Evolutionary conservation across 352 stramenopile species (phyloP), one percentile per base, ranked within the genome.

Genomic region (Globisporangium solare): DNA sequence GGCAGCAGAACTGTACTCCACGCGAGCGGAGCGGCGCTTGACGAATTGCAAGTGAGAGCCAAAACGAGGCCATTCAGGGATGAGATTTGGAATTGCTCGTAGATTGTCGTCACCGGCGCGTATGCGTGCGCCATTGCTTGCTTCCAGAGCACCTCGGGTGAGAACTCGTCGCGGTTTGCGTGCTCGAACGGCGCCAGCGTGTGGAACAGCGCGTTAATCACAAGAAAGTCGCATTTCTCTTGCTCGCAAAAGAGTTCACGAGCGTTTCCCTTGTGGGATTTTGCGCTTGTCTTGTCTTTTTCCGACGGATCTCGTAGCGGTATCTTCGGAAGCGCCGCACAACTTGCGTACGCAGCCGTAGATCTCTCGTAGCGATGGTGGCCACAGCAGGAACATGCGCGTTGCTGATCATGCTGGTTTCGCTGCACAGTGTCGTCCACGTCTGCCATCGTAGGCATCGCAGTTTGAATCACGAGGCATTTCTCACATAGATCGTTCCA

Each of bases 131-230:
- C 60, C 47, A 82, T 47, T 2, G 67, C 71, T 24, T 71, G 50
- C 21, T 68, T 69, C 75, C 78, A 86, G n/a, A 86, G 45, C 18
- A 54, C 43, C 12, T 71, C 53, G 0, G 66, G 32, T 6, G 61
- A 42, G 3, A 71, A 40, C 1, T 45, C 46, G 22, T 56, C 54
- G 0, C 74, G 63, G 12, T 80, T 72, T 0, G 43, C 53, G 45
- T 81, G 73, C 21, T 60, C 64, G 2, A 70, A 61, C 8, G 79
- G 79, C 5, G 72, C 70, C 49, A 87, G 40, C 4, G 62, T 70
- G 39, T 89, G 79, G 42, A 86, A 64, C 22, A 77, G 76, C 12
- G 72, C 71, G 45, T 86, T 64, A 41, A 79, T 41, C 27, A 86
- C 58, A 8, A 86, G 17, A 47, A 79, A 77, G 49, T 86, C 75